phyloP scores from a whole-genome alignment of 2,329 filamentous ascomycete genomes.

The Daldinia sp. region DNA sequence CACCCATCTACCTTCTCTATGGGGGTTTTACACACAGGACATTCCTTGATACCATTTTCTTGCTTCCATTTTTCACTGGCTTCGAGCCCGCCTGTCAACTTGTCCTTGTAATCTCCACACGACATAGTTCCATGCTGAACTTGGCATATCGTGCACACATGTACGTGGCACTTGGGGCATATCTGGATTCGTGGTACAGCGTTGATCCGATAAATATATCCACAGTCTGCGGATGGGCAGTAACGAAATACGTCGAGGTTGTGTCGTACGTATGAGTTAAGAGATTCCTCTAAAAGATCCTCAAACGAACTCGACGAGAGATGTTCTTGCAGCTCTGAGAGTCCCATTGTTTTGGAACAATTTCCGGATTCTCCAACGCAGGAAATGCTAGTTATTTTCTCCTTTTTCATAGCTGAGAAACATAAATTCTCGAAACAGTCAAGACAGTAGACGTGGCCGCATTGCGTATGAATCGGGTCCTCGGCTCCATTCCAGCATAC shows the following conservation, averaged over 20 bases:
- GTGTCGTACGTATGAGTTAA: constrained; percentile 52
- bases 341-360: constrained; percentile 47
- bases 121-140: constrained; percentile 51
- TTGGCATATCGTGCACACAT: constrained; percentile 55
- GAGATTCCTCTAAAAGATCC: constrained; percentile 54
- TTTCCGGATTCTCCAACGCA: constrained; percentile 45
- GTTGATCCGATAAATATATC: constrained; percentile 55
- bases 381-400: constrained; percentile 37
- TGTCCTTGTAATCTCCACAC: constrained; percentile 53
- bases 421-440: constrained; percentile 57
- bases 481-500: constrained; percentile 56
- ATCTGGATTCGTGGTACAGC: constrained; percentile 42
- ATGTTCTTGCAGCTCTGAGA: constrained; percentile 48
- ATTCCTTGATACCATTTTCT: constrained; percentile 56
- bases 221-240: constrained; percentile 60
- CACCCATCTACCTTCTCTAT: constrained; percentile 61
- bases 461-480: constrained; percentile 53
- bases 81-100: constrained; percentile 44
- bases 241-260: constrained; percentile 52
- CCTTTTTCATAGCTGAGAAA: constrained; percentile 30
- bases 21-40: constrained; percentile 55
- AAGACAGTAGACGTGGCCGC: constrained; percentile 58
- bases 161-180: constrained; percentile 54
- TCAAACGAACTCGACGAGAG: constrained; percentile 54
- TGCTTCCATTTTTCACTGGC: constrained; percentile 51